Evolutionary conservation across 2,329 filamentous ascomycete genomes (phyloP).

Genomic region (Cryoendolithus antarcticus): DNA sequence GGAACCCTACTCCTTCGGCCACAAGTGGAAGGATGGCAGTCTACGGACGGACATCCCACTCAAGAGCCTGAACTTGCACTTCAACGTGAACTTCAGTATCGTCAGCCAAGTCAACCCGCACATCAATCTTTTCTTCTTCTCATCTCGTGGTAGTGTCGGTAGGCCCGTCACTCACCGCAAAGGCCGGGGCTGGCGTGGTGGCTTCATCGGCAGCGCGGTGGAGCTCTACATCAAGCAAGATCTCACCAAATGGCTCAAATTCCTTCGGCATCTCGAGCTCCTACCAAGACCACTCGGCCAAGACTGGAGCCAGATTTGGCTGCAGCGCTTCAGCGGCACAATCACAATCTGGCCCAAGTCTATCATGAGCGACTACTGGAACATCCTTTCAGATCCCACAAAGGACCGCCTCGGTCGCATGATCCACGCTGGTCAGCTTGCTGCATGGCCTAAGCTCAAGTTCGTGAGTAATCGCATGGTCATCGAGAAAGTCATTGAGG

Average conservation of each 20-base stretch:
- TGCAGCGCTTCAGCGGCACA: slow-evolving; percentile 87
- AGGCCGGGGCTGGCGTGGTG: slow-evolving; percentile 89
- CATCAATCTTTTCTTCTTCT: slow-evolving; percentile 98
- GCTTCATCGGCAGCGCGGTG: slow-evolving; percentile 80
- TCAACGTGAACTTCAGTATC: slow-evolving; percentile 97
- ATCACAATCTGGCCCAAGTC: slow-evolving; percentile 94
- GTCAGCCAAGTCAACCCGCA: slow-evolving; percentile 85
- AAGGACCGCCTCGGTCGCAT: slow-evolving; percentile 66
- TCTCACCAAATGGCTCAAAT: slow-evolving; percentile 93
- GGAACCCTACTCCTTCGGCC: slow-evolving; percentile 85
- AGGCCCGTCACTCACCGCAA: slow-evolving; percentile 87
- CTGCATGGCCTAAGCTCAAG: slow-evolving; percentile 79
- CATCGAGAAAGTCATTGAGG: slow-evolving; percentile 57
- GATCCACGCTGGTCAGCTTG: slow-evolving; percentile 82
- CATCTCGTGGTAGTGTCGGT: slow-evolving; percentile 79
- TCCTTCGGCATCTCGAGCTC: slow-evolving; percentile 82
- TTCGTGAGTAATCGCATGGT: slow-evolving; percentile 82
- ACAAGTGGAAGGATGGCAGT: slow-evolving; percentile 98
- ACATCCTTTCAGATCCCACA: slow-evolving; percentile 76
- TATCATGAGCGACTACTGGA: slow-evolving; percentile 63
- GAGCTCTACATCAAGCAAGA: slow-evolving; percentile 96
- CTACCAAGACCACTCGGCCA: slow-evolving; percentile 82
- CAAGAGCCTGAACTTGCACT: slow-evolving; percentile 86
- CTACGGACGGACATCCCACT: slow-evolving; percentile 90
- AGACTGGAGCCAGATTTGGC: slow-evolving; percentile 94